Conservation (phyloP, 116 monocot genomes). For the Iris pallida region DNA sequence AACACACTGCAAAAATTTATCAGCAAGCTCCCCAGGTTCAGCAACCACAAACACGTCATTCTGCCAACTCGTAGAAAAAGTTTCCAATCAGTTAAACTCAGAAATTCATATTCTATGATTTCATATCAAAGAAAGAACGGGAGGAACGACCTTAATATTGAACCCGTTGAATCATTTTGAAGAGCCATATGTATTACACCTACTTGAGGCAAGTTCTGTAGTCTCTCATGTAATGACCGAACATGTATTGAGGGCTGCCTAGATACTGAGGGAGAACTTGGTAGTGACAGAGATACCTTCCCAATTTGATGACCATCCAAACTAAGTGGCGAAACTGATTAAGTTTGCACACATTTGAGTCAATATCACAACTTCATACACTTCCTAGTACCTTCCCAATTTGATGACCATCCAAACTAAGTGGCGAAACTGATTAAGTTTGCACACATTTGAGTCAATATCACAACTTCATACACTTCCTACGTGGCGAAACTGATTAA, state of each 20-base stretch:
- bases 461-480: no score
- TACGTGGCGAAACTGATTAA: constrained; percentile 86
- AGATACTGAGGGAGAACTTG: constrained; percentile 48
- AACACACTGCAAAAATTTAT: constrained; percentile 84
- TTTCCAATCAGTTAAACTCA: constrained; percentile 3
- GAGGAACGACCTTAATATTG: constrained; percentile 66
- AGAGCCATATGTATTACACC: constrained; percentile 88
- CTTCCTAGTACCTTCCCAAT: constrained; percentile 29
- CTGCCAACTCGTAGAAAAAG: constrained; percentile 69
- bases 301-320: constrained; percentile 63
- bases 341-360: no score
- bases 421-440: constrained; percentile 90
- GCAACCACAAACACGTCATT: constrained; percentile 99
- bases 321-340: constrained; percentile 89
- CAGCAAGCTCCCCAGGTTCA: constrained; percentile 94
- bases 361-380: no score
- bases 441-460: no score
- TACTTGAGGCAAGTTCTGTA: constrained; percentile 82
- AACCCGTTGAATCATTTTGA: constrained; percentile 94
- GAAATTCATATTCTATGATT: constrained; percentile 1
- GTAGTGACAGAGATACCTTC: constrained; percentile 45
- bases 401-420: constrained; percentile 78
- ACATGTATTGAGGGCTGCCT: constrained; percentile 66
- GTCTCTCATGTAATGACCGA: constrained; percentile 63
- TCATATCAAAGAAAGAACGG: background rate